Evolutionary conservation across 1,284 basidiomycete genomes (phyloP), one percentile per base, ranked within the genome.

Genomic region (Fomes fomentarius): DNA sequence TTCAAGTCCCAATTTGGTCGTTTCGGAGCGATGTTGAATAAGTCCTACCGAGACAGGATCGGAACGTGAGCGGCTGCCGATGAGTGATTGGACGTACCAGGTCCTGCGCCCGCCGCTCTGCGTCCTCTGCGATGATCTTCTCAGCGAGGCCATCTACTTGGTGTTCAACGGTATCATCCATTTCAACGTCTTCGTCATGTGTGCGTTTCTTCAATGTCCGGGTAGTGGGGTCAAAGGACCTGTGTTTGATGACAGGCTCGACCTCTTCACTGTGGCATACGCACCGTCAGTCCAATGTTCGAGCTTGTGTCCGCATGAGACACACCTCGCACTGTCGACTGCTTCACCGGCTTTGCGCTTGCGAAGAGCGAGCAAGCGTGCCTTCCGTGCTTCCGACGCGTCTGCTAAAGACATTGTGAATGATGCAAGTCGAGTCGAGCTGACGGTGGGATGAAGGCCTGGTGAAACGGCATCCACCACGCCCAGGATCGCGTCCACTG

Each of bases 1-100:
- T 96, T 98, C 61, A 99, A 76, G 72, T 98, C 96, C 96, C 96
- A 98, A 71, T 98, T 98, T 10, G 91, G 86, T 45, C 94, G 82
- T 78, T 96, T 96, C 1, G 96, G 96, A 24, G 96, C 96, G 62
- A 99, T 98, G 69, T 97, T 98, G 69, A 94, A 91, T 24, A 98
- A 79, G 67, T 98, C 94, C 94, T 97, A 68, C 28, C 19, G 12
- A 17, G 24, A 25, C 9, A 21, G 33, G 38, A 34, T 37, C 17
- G 24, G 33, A 47, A 47, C 45, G 43, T 45, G 30, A 22, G 19
- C 15, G 26, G 17, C 19, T 35, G 45, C 24, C 9, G 11, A 39
- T 15, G 14, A 11, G 24, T 17, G 28, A 14, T 24, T 8, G 14
- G 21, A 79, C 86, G 61, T 67, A 94, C 94, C 61, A 98, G 78